A percentile compares a stretch with the other conserved stretches of the same genome.
phyloP scores from a whole-genome alignment of 768 basidiomycete genomes.

The Suillus luteus region DNA sequence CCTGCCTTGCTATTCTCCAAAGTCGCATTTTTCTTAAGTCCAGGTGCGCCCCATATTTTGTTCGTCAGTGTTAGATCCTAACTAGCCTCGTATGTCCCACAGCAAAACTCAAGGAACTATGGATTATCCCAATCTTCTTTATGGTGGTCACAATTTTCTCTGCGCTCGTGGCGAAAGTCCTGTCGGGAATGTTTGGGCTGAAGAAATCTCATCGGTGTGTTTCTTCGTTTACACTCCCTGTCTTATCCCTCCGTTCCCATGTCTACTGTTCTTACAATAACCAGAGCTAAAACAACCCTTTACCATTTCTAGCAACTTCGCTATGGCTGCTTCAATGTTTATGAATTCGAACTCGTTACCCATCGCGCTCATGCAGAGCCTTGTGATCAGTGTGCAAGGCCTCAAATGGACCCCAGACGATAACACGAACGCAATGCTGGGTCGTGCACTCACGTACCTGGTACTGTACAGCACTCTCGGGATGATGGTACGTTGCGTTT shows the following conservation, averaged over 20 bases:
- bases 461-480: constrained; percentile 94
- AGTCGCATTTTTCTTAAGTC: constrained; percentile 89
- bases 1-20: constrained; percentile 90
- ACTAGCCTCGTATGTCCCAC: background rate
- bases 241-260: background rate
- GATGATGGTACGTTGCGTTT: constrained; percentile 72
- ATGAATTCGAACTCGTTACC: constrained; percentile 96
- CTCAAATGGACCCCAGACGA: constrained; percentile 84
- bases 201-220: constrained; percentile 75
- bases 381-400: constrained; percentile 79
- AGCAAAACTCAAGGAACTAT: constrained; percentile 80
- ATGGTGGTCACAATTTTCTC: constrained; percentile 72
- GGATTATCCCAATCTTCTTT: constrained; percentile 88
- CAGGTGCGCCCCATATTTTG: constrained; percentile 46
- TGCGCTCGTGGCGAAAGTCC: constrained; percentile 60
- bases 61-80: background rate
- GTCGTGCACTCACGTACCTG: constrained; percentile 85
- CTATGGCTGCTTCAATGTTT: constrained; percentile 82
- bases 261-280: background rate
- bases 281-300: background rate
- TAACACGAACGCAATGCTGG: constrained; percentile 85
- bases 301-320: constrained; percentile 57
- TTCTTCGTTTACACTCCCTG: background rate
- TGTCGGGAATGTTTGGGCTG: constrained; percentile 67
- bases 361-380: constrained; percentile 90